These are phyloP conservation scores for Reticulascus tulasneorum DNA, from an alignment of 2,329 filamentous ascomycete species.

Conservation along the genomic window DNA sequence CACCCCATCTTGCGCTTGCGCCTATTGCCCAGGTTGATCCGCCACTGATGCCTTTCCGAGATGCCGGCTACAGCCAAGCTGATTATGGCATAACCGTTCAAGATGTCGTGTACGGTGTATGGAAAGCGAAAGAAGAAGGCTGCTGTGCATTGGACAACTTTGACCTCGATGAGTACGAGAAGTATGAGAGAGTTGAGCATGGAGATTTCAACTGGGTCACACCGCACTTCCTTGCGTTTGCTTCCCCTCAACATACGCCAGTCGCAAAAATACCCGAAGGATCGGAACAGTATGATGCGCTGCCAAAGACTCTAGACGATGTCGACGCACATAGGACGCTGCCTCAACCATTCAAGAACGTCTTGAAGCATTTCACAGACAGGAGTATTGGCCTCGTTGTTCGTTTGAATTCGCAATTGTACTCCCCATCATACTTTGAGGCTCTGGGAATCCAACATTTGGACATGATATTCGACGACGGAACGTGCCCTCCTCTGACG, in stretches of 20 bases:
- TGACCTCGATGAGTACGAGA: conserved; percentile 94
- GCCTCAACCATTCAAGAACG: conserved; percentile 90
- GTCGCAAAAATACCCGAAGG: conserved; percentile 67
- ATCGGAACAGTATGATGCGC: conserved; percentile 67
- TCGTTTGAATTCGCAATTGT: conserved; percentile 89
- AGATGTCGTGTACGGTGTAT: conserved; percentile 96
- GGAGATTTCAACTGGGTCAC: conserved; percentile 99
- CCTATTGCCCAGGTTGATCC: conserved; percentile 96
- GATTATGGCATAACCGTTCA: conserved; percentile 95
- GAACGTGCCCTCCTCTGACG: conserved; percentile 84
- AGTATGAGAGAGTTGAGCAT: conserved; percentile 91
- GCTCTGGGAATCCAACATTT: conserved; percentile 91
- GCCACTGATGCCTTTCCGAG: conserved; percentile 96
- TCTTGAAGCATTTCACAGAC: conserved; percentile 82
- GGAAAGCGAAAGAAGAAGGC: conserved; percentile 96
- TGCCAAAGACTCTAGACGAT: conserved; percentile 73
- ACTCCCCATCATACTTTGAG: conserved; percentile 96
- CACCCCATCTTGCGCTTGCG: conserved; percentile 88
- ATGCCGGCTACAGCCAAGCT: conserved; percentile 96
- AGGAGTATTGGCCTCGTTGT: conserved; percentile 91
- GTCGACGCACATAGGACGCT: conserved; percentile 68
- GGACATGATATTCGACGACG: conserved; percentile 99
- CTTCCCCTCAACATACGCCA: conserved; percentile 83
- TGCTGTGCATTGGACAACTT: conserved; percentile 91
- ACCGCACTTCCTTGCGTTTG: conserved; percentile 91